Conservation (phyloP, 2,329 filamentous ascomycete species). For the Fusarium clavum region DNA sequence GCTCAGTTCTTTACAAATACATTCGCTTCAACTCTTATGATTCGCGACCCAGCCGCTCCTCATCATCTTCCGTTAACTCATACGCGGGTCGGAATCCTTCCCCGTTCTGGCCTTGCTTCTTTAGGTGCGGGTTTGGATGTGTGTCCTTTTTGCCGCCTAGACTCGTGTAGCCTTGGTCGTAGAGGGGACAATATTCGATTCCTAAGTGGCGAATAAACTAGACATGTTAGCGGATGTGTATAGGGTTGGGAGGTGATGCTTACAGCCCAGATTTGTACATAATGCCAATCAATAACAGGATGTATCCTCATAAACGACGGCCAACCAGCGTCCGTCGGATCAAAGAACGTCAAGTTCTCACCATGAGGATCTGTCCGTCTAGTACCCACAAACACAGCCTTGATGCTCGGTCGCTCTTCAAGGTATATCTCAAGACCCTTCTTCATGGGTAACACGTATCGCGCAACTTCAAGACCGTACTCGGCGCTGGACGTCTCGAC, state of each 20-base stretch:
- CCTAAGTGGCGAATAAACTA: slow-evolving; percentile 85
- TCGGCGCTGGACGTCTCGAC: slow-evolving; percentile 72
- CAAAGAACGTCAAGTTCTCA: slow-evolving; percentile 80
- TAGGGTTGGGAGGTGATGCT: slow-evolving; percentile 52
- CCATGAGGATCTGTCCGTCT: slow-evolving; percentile 93
- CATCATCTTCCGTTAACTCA: slow-evolving; percentile 77
- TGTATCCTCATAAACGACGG: slow-evolving; percentile 92
- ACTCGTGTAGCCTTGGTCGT: slow-evolving; percentile 89
- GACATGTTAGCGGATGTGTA: slow-evolving; percentile 22
- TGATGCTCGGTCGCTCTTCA: slow-evolving; percentile 69
- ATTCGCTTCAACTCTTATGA: slow-evolving; percentile 44
- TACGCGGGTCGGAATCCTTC: slow-evolving; percentile 77
- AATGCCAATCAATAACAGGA: slow-evolving; percentile 98
- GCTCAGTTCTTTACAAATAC: slow-evolving; percentile 28
- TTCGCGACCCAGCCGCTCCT: slow-evolving; percentile 82
- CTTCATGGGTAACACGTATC: slow-evolving; percentile 84
- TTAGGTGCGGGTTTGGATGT: slow-evolving; percentile 77
- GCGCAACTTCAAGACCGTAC: slow-evolving; percentile 81
- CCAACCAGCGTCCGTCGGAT: slow-evolving; percentile 90
- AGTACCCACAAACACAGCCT: slow-evolving; percentile 72
- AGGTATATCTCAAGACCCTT: slow-evolving; percentile 84
- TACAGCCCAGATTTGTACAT: slow-evolving; percentile 88
- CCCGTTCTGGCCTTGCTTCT: slow-evolving; percentile 34
- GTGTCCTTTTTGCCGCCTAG: slow-evolving; percentile 93
- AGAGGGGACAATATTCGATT: slow-evolving; percentile 87